Percentiles rank a stretch among this genome's conserved stretches.
phyloP scores from a whole-genome alignment of 345 rosid genomes.

The Hevea brasiliensis region DNA sequence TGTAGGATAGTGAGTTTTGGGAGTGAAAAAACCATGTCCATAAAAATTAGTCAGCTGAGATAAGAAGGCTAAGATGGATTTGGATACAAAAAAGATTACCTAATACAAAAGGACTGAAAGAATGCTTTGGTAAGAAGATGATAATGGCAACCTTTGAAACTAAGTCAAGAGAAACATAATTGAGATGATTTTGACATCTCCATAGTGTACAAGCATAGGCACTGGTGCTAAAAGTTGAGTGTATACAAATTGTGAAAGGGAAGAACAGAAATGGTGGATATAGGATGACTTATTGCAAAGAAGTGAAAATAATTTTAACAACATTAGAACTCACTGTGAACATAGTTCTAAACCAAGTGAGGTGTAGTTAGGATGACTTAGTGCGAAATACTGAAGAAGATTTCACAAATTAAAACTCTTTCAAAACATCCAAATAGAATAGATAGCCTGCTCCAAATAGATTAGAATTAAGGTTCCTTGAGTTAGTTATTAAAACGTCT shows the following conservation, averaged over 20 bases:
- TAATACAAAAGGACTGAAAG: not conserved
- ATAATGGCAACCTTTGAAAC: not conserved
- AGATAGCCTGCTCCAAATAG: not conserved
- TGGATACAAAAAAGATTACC: not conserved
- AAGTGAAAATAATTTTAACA: too few species aligned
- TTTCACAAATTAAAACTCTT: too few species aligned
- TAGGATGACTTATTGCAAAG: too few species aligned
- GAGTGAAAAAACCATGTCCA: not conserved
- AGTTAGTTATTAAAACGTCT: not conserved
- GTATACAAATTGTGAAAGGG: too few species aligned
- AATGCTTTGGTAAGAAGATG: not conserved
- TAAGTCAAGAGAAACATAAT: not conserved
- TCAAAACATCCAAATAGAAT: too few species aligned
- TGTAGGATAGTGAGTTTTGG: not conserved
- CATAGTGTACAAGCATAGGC: too few species aligned
- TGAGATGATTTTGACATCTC: not conserved
- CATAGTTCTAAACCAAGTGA: not conserved
- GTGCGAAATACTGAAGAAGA: too few species aligned
- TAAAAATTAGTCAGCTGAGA: not conserved
- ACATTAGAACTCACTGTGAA: not conserved
- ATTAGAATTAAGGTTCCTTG: not conserved
- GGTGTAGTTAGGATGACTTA: not conserved
- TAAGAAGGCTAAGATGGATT: not conserved
- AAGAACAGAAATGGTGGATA: too few species aligned
- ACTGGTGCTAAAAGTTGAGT: too few species aligned